Evolutionary conservation across 805 yeast genomes (phyloP), one percentile per base, ranked within the genome.

Genomic region (Komagataella pseudopastoris): DNA sequence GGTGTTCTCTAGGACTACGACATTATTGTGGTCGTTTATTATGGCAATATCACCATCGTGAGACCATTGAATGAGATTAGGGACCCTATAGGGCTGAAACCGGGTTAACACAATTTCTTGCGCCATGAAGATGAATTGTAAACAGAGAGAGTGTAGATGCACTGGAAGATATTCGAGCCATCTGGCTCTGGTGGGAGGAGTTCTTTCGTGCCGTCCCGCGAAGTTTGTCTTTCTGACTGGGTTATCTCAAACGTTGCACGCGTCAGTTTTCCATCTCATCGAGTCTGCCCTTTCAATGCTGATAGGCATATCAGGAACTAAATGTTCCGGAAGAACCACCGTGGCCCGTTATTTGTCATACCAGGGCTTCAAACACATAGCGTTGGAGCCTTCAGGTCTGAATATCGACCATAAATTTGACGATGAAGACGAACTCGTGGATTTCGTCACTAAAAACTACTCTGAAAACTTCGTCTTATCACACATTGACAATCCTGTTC

Each of bases 231-330:
- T 30, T 30, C 12, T 24, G 36, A 24, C 10, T 2, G 39, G 14
- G 14, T 4, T 30, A 30, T 8, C 39, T 10, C 14, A 8, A 30
- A 30, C 14, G 39, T 14, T 8, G 14, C 14, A 30, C 39, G 39
- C 39, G 39, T 30, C 39, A 30, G 39, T 8, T 30, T 30, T 30
- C 39, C 39, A 14, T 20, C 39, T 5, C 39, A 30, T 14, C 39
- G 10, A 30, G 20, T 7, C 46, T 44, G 7, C 18, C 44, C 23
- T 22, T 8, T 24, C 24, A n/a, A 86, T 86, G 95, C 70, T 87
- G 46, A 75, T 86, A 22, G 93, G 91, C 2, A 71, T 86, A 4
- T 78, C 90, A 0, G 95, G 95, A 0, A 75, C 88, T 0, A 59
- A 75, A 0, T 72, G 80, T 47, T 74, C 89, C 14, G 95, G 95